Evolutionary conservation across 192 early-diverging fungal species (phyloP).

Genomic region (Backusella mclennaniae): DNA sequence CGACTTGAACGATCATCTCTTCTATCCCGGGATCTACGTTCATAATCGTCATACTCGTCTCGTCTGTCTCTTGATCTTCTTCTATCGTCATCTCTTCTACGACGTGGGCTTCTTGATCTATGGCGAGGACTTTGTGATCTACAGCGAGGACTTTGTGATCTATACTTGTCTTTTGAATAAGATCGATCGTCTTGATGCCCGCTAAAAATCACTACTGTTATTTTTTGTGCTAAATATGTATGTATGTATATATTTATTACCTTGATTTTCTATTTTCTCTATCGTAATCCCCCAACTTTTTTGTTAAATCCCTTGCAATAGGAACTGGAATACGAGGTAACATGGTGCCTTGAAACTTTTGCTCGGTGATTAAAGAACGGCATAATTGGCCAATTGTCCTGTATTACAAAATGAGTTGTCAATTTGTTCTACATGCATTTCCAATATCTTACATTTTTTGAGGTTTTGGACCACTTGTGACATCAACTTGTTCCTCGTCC

Average conservation of each 20-base stretch:
- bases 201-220: background rate
- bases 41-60: slow-evolving; percentile 36
- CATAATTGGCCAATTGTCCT: slow-evolving; percentile 76
- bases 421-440: too few relatives aligned
- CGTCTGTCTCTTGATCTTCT: background rate
- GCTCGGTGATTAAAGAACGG: slow-evolving; percentile 63
- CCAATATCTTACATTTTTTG: slow-evolving; percentile 47
- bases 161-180: background rate
- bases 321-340: slow-evolving; percentile 82
- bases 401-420: background rate
- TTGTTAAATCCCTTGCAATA: slow-evolving; percentile 70
- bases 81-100: background rate
- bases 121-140: background rate
- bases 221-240: too few relatives aligned
- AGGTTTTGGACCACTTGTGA: slow-evolving; percentile 58
- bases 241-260: background rate
- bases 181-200: background rate
- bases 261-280: slow-evolving; percentile 14
- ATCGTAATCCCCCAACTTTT: slow-evolving; percentile 58
- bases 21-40: slow-evolving; percentile 13
- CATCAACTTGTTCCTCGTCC: slow-evolving; percentile 71
- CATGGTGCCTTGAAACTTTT: slow-evolving; percentile 79
- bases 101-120: background rate
- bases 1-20: background rate
- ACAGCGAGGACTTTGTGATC: background rate